Percentiles rank a stretch among this genome's conserved stretches.
Evolutionary conservation across 2,329 filamentous ascomycete species (phyloP).

Genomic region (Dothiorella sarmentorum): DNA sequence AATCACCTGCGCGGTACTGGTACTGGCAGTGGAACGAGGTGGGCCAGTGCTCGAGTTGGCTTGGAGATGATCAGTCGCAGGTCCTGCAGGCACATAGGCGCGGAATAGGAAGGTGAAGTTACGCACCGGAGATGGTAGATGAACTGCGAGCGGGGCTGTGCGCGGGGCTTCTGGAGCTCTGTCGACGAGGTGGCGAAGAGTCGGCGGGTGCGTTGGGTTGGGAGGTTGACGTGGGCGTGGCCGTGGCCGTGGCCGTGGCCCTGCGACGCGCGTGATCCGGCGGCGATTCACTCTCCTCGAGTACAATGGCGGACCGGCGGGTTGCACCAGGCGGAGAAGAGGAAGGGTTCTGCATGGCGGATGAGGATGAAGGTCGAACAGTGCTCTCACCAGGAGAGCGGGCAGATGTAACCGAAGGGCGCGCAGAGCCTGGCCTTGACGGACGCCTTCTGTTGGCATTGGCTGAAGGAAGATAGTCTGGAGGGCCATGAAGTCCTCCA

Average conservation of each 20-base stretch:
- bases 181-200: not conserved
- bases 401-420: too few relatives aligned
- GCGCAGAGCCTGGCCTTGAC: too few relatives aligned
- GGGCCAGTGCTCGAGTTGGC: not conserved
- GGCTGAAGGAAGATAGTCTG: not conserved
- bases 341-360: not conserved
- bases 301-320: not conserved
- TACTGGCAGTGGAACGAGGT: not conserved
- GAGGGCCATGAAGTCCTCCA: conserved; percentile 16
- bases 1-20: too few relatives aligned
- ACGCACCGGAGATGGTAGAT: not conserved
- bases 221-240: too few relatives aligned
- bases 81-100: not conserved
- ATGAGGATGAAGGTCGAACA: not conserved
- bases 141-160: not conserved
- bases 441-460: not conserved
- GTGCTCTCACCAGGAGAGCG: too few relatives aligned
- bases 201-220: not conserved
- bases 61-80: not conserved
- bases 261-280: not conserved
- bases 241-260: not conserved
- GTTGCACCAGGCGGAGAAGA: not conserved
- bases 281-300: not conserved
- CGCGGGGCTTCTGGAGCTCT: not conserved
- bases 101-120: not conserved